Evolutionary conservation across 2,329 filamentous ascomycete species (phyloP), one percentile per base, ranked within the genome.

Genomic region (Beauveria australis): DNA sequence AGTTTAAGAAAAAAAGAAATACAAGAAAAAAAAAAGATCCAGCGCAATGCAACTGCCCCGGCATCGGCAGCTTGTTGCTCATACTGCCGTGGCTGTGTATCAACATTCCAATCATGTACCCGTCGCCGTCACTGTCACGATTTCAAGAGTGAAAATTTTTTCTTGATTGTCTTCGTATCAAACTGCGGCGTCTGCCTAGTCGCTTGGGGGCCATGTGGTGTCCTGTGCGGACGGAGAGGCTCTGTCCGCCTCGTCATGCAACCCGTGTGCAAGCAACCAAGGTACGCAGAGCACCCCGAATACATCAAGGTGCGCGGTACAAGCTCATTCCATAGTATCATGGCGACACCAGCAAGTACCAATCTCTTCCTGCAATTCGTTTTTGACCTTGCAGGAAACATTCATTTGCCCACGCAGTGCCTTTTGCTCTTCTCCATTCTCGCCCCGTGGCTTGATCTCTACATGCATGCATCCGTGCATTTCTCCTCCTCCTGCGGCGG

Each of bases 361-460:
- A 33, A 33, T 33, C 30, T 33, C 5, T 30, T 14, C 4, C 30
- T 33, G 30, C 30, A 33, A 33, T 33, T 33, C 30, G 30, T 33
- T 43, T 43, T 43, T 18, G 41, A 43, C 41, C 41, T 33, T 33
- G 30, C 12, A 33, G 30, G 30, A 33, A 33, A 33, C 30, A 33
- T 33, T 33, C 30, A 14, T 33, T 33, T 33, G 30, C 30, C 30
- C 30, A 33, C 30, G 30, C 30, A 33, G 30, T 33, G 30, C 43
- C n/a, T 22, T 46, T 24, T n/a, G 41, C n/a, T 46, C 43, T 46
- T 46, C n/a, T 46, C 16, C 26, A 30, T 28, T 53, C 18, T 53
- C 40, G 24, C 53, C 53, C 53, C 53, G 53, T 57, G 53, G 53
- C 53, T 57, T 48, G 53, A 57, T 57, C 43, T 33, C 43, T 57